phyloP scores from a whole-genome alignment of 169 alveolate genomes.

The Plasmodium gaboni region DNA sequence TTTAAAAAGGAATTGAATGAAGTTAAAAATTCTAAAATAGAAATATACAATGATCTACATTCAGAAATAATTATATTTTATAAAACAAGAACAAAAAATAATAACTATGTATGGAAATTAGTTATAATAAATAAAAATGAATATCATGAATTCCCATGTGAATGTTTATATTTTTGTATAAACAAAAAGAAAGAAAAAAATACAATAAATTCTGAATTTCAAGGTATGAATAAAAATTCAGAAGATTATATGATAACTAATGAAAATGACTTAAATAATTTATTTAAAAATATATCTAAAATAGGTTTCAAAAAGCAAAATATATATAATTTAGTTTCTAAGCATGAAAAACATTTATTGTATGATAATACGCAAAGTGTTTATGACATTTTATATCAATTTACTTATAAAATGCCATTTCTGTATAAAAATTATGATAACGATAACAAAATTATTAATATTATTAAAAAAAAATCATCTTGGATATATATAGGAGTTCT shows the following conservation, averaged over 20 bases:
- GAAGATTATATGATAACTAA: constrained; percentile 53
- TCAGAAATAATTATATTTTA: constrained; percentile 71
- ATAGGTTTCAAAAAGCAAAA: constrained; percentile 44
- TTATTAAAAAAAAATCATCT: constrained; percentile 50
- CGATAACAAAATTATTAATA: constrained; percentile 61
- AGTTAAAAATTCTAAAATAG: constrained; percentile 63
- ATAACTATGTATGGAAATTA: constrained; percentile 60
- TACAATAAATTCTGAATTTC: constrained; percentile 22
- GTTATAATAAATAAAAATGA: constrained; percentile 60
- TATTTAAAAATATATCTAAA: constrained; percentile 48
- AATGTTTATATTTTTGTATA: constrained; percentile 63
- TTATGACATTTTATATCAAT: constrained; percentile 57
- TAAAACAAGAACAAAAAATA: constrained; percentile 65
- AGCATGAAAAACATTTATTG: constrained; percentile 55
- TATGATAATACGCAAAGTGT: constrained; percentile 69
- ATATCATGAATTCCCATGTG: constrained; percentile 64
- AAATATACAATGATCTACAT: constrained; percentile 61
- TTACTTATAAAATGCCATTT: constrained; percentile 66
- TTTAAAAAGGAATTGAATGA: constrained; percentile 49
- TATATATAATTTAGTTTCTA: constrained; percentile 38
- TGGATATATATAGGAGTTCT: constrained; percentile 74
- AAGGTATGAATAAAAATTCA: constrained; percentile 24
- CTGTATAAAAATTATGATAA: constrained; percentile 30
- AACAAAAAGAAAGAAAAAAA: constrained; percentile 57
- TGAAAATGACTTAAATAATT: constrained; percentile 52